Evolutionary conservation across 1,284 basidiomycete genomes (phyloP), one percentile per base, ranked within the genome.

Genomic region (Ceratobasidium sp.): DNA sequence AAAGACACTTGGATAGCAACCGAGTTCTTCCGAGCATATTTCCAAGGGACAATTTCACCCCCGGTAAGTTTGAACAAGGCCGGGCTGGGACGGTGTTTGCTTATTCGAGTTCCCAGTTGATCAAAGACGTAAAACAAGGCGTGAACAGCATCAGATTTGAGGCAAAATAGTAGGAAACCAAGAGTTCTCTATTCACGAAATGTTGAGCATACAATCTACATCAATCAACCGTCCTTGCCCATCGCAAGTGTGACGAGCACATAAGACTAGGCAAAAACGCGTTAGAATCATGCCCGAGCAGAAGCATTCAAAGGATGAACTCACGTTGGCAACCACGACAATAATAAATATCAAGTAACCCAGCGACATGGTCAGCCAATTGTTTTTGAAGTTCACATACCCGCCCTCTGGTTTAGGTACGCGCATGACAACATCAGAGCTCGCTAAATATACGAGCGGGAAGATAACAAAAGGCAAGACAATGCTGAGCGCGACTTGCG

Each of bases 391-490:
- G 82, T 92, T 88, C 38, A 91, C 86, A 57, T 82, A 84, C 74
- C 88, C 85, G 1, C 81, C 83, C 69, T 62, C 79, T 77, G 73
- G 73, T 33, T 54, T 75, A 33, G 73, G 60, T n/a, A 75, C 60
- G 10, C 62, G 46, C 73, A 75, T 75, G 7, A 75, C 62, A 52
- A 38, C 48, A 14, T 75, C 73, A 23, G 60, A 90, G 1, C 91
- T 90, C 12, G 94, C 95, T 80, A 95, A 88, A 81, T 88, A 94
- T 48, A 97, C 86, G 68, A 96, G 88, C 0, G 95, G 95, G 81
- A 95, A 88, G 23, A 92, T 89, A 83, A 96, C 90, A 83, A 96
- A 97, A 0, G 97, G 97, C 20, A 99, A 89, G 3, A 96, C 91
- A 82, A 99, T 90, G 57, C 93, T 93, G 30, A 99, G 88, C 10